Percentiles rank a stretch among this genome's conserved stretches.
These are phyloP conservation scores for Dichotomopilus funicola DNA, from an alignment of 2,329 filamentous ascomycete genomes.

Conservation along the genomic window DNA sequence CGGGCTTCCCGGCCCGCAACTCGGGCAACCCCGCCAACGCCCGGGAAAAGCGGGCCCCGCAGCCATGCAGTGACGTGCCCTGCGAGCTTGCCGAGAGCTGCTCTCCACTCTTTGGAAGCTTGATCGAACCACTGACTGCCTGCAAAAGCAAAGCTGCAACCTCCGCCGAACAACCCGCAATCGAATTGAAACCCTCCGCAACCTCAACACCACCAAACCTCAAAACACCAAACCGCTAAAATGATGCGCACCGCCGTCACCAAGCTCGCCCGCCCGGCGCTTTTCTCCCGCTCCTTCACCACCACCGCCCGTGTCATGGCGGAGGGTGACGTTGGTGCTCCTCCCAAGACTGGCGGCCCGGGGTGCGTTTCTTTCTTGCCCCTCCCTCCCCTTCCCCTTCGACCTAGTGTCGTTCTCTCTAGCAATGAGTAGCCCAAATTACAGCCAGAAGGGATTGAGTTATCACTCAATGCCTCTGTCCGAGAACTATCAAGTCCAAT, in stretches of 20 bases:
- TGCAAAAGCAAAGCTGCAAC: background rate
- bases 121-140: slow-evolving; percentile 4
- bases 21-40: background rate
- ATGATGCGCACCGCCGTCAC: slow-evolving; percentile 64
- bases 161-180: slow-evolving; percentile 2
- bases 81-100: background rate
- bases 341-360: slow-evolving; percentile 46
- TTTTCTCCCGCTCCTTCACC: slow-evolving; percentile 53
- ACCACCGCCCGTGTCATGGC: slow-evolving; percentile 57
- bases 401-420: background rate
- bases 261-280: slow-evolving; percentile 47
- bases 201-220: slow-evolving; percentile 2
- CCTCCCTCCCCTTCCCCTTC: background rate
- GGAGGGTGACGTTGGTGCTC: slow-evolving; percentile 63
- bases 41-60: slow-evolving; percentile 4
- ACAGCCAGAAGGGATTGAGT: too few species aligned
- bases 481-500: too few species aligned
- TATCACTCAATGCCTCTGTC: too few species aligned
- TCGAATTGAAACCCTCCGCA: background rate
- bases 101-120: slow-evolving; percentile 5
- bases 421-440: too few species aligned
- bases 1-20: background rate
- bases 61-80: slow-evolving; percentile 4
- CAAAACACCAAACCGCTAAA: slow-evolving; percentile 24
- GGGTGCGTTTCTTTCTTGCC: slow-evolving; percentile 38